Percentiles rank a stretch among this genome's conserved stretches.
These are phyloP conservation scores for Medicago ruthenica DNA, from an alignment of 306 rosid genomes.

Conservation along the genomic window DNA sequence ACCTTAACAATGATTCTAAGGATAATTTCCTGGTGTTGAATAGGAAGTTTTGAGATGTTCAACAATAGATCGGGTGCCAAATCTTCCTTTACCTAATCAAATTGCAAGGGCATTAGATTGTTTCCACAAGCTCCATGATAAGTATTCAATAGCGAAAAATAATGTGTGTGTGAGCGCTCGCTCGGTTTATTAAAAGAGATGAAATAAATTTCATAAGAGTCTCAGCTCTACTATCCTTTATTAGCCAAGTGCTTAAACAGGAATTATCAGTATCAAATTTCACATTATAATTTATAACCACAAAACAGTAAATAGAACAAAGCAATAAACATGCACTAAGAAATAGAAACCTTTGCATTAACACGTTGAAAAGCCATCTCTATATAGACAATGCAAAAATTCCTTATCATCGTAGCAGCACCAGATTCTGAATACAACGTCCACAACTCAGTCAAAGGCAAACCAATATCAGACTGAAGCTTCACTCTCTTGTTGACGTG, in stretches of 20 bases:
- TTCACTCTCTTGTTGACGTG: conserved; percentile 99
- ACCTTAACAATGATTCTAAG: conserved; percentile 83
- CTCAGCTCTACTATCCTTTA: conserved; percentile 19
- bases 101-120: conserved; percentile 39
- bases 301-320: conserved; percentile 22
- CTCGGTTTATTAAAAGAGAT: not conserved
- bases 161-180: not conserved
- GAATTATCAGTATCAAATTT: conserved; percentile 15
- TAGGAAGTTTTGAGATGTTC: conserved; percentile 84
- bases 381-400: conserved; percentile 88
- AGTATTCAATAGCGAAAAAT: conserved; percentile 21
- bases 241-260: conserved; percentile 13
- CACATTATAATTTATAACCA: not conserved
- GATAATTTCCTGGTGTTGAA: conserved; percentile 90
- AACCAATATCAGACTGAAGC: conserved; percentile 80
- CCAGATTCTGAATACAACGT: conserved; percentile 65
- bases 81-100: conserved; percentile 73
- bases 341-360: conserved; percentile 56
- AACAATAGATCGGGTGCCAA: conserved; percentile 77
- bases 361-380: conserved; percentile 98
- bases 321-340: conserved; percentile 28
- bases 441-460: conserved; percentile 86
- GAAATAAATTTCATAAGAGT: not conserved
- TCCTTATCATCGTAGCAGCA: conserved; percentile 82
- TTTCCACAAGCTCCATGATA: conserved; percentile 32